phyloP scores from a whole-genome alignment of 176 grass and related monocot genomes.

The sorghum (Sorghum bicolor) region Sorghum_bicolor_NCBIv3 NC_012871.2:65571501-65572000 shows the following conservation, averaged over 20 bases:
- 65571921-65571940: constrained; percentile 90
- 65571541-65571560: constrained; percentile 55
- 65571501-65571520: constrained; percentile 54
- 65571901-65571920: constrained; percentile 92
- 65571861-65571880: constrained; percentile 96
- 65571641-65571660: constrained; percentile 53
- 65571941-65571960: constrained; percentile 88
- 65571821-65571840: constrained; percentile 93
- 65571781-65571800: constrained; percentile 78
- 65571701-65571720: constrained; percentile 71
- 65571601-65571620: constrained; percentile 89
- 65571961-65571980: constrained; percentile 93
- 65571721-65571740: constrained; percentile 70
- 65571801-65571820: constrained; percentile 98
- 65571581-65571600: constrained; percentile 83
- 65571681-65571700: constrained; percentile 52
- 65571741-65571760: constrained; percentile 78
- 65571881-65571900: constrained; percentile 93
- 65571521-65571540: constrained; percentile 48
- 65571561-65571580: constrained; percentile 64
- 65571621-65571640: constrained; percentile 81
- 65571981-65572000: constrained; percentile 81
- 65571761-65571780: constrained; percentile 78
- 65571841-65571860: constrained; percentile 76
- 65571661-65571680: constrained; percentile 54